A percentile compares a stretch with the other conserved stretches of the same genome.
phyloP scores from a whole-genome alignment of 192 early-diverging fungal genomes.

The Coemansia sp. region DNA sequence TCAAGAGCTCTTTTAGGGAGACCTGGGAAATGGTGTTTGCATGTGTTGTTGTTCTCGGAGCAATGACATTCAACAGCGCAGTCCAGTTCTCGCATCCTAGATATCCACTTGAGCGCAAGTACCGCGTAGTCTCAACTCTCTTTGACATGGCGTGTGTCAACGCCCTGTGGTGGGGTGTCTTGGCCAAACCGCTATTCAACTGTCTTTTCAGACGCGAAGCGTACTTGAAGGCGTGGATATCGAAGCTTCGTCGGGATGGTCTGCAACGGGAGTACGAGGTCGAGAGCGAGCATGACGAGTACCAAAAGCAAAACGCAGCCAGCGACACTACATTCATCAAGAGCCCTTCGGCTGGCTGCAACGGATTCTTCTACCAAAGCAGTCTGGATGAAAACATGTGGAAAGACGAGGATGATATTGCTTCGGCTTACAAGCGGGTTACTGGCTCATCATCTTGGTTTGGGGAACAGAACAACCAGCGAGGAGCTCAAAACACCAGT shows the following conservation, averaged over 20 bases:
- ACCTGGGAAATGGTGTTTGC: constrained; percentile 24
- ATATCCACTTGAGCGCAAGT: constrained; percentile 18
- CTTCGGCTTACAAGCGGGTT: background rate
- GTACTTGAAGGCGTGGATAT: constrained; percentile 25
- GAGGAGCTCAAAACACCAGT: background rate
- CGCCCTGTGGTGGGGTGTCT: constrained; percentile 26
- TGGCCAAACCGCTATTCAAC: constrained; percentile 23
- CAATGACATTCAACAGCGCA: constrained; percentile 17
- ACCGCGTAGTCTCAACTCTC: constrained; percentile 21
- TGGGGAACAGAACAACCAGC: background rate
- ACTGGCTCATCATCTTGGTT: background rate
- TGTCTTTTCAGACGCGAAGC: constrained; percentile 23
- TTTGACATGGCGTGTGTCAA: constrained; percentile 20
- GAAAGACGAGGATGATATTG: background rate
- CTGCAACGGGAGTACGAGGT: constrained; percentile 26
- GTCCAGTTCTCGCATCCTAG: constrained; percentile 19
- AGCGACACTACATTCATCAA: background rate
- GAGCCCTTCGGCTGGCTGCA: background rate
- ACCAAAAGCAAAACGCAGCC: background rate
- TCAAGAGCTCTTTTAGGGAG: constrained; percentile 49
- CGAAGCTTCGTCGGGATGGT: constrained; percentile 21
- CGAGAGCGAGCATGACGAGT: background rate
- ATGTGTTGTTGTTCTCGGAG: constrained; percentile 18
- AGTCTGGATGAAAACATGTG: background rate
- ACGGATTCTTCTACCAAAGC: background rate